These are phyloP conservation scores for Debaryomyces nepalensis DNA, from an alignment of 1,139 yeast genomes.

Conservation along the genomic window DNA sequence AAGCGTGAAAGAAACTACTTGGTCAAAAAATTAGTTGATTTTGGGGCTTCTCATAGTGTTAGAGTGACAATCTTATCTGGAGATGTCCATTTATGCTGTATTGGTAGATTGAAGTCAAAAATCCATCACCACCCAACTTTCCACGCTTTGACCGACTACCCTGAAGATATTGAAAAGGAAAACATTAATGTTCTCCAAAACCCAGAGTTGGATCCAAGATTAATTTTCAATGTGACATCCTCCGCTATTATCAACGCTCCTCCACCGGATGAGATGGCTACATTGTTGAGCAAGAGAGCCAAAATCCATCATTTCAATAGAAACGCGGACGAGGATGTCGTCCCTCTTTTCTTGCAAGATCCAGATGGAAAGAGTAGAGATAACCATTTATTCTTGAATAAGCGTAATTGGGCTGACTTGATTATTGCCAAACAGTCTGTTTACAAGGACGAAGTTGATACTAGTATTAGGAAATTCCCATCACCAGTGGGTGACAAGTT, in stretches of 20 bases:
- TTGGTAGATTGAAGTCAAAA: conserved; percentile 76
- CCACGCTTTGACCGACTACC: conserved; percentile 25
- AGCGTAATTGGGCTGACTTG: conserved; percentile 74
- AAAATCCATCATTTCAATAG: conserved; percentile 67
- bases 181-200: conserved; percentile 44
- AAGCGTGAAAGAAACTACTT: conserved; percentile 75
- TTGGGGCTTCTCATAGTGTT: conserved; percentile 66
- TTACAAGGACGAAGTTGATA: conserved; percentile 26
- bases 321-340: conserved; percentile 77
- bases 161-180: conserved; percentile 33
- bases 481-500: conserved; percentile 28
- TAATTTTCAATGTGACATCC: conserved; percentile 81
- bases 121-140: conserved; percentile 46
- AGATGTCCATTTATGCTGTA: conserved; percentile 87
- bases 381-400: conserved; percentile 69
- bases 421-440: conserved; percentile 42
- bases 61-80: conserved; percentile 87
- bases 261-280: conserved; percentile 87
- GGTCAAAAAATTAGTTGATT: conserved; percentile 57
- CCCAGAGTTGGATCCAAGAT: conserved; percentile 73
- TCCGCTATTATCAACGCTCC: conserved; percentile 93
- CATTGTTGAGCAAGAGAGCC: conserved; percentile 65
- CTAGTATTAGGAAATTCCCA: conserved; percentile 33
- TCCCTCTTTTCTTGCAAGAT: conserved; percentile 68
- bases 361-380: conserved; percentile 60